phyloP scores from a whole-genome alignment of 208 protist species.

The Trypanosoma melophagium region DNA sequence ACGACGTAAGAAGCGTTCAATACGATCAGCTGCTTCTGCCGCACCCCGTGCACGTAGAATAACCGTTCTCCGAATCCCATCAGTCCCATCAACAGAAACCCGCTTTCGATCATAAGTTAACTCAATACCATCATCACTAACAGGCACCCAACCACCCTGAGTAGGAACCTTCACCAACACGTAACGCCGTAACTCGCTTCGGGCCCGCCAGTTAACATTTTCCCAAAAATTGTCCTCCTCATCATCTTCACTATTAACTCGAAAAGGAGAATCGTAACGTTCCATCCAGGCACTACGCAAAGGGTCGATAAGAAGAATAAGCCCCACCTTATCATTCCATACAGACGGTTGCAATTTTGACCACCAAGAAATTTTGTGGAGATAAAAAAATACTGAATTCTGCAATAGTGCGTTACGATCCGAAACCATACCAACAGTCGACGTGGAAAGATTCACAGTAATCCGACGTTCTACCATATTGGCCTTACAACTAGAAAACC shows the following conservation, averaged over 20 bases:
- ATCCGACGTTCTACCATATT: slow-evolving; percentile 24
- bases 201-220: slow-evolving; percentile 31
- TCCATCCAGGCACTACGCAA: slow-evolving; percentile 41
- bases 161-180: slow-evolving; percentile 49
- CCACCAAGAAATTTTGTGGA: slow-evolving; percentile 40
- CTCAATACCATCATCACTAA: slow-evolving; percentile 43
- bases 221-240: slow-evolving; percentile 29
- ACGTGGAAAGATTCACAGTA: slow-evolving; percentile 21
- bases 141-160: slow-evolving; percentile 35
- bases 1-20: slow-evolving; percentile 43
- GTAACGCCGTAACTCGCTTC: slow-evolving; percentile 35
- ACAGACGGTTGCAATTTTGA: slow-evolving; percentile 28
- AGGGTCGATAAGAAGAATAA: slow-evolving; percentile 62
- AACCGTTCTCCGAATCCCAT: slow-evolving; percentile 34
- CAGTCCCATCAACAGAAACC: slow-evolving; percentile 17
- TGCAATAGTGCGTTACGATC: slow-evolving; percentile 61
- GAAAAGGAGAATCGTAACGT: slow-evolving; percentile 51
- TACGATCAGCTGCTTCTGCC: slow-evolving; percentile 25
- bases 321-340: slow-evolving; percentile 40
- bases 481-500: not conserved
- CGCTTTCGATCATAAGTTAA: slow-evolving; percentile 39
- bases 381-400: slow-evolving; percentile 70
- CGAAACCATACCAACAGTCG: slow-evolving; percentile 24
- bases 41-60: slow-evolving; percentile 29
- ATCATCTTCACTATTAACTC: slow-evolving; percentile 25